Conservation (phyloP, 2,329 filamentous ascomycete genomes). For the Westerdykella aurantiaca region DNA sequence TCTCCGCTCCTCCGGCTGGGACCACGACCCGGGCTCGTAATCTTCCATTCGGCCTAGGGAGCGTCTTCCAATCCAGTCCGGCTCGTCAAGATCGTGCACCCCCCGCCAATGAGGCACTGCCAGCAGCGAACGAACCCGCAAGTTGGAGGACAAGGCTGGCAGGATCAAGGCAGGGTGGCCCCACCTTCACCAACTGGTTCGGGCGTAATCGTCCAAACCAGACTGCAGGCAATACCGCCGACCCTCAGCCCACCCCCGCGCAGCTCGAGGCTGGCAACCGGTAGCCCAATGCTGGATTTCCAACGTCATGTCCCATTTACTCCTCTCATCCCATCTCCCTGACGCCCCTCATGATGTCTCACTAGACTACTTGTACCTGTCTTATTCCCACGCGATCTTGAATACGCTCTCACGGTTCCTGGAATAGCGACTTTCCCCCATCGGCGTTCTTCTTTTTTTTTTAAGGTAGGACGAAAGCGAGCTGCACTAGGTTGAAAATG, state of each 20-base stretch:
- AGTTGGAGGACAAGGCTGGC: constrained; percentile 25
- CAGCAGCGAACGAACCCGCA: constrained; percentile 1
- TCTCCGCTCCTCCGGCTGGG: constrained; percentile 9
- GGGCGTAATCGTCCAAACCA: constrained; percentile 19
- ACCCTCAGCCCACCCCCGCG: constrained; percentile 25
- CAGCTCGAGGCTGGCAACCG: constrained; percentile 35
- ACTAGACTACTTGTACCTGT: too few species aligned
- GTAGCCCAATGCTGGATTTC: constrained; percentile 6
- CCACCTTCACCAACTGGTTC: constrained; percentile 24
- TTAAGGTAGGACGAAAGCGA: too few species aligned
- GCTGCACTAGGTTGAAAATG: too few species aligned
- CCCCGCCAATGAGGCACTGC: neutral
- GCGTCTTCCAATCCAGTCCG: constrained; percentile 14
- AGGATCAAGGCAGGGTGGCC: constrained; percentile 4
- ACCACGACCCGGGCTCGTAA: constrained; percentile 7
- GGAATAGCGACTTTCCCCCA: too few species aligned
- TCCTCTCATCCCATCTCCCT: too few species aligned
- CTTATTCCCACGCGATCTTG: too few species aligned
- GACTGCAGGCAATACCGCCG: constrained; percentile 10
- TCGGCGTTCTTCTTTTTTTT: too few species aligned
- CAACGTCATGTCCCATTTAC: too few species aligned
- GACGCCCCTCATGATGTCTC: too few species aligned
- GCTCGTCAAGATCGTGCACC: constrained; percentile 9
- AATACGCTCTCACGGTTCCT: too few species aligned
- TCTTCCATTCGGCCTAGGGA: constrained; percentile 13